A percentile compares a stretch with the other conserved stretches of the same genome.
Evolutionary conservation across 352 stramenopile genomes (phyloP).

Genomic region (Pythium folliculosum): DNA sequence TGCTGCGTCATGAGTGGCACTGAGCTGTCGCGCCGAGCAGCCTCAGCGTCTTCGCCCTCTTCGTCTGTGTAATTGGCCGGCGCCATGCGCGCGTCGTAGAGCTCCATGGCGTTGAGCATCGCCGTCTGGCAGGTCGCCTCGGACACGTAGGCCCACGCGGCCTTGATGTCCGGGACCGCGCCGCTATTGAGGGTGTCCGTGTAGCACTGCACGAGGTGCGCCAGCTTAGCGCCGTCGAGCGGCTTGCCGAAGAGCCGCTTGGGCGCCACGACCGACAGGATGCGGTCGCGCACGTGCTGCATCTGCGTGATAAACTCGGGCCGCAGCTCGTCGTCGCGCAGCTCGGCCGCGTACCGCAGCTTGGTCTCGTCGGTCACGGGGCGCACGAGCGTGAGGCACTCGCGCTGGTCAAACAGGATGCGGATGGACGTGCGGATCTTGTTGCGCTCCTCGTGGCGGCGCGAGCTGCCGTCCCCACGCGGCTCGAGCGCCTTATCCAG

Average conservation of each 20-base stretch:
- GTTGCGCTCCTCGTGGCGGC: constrained; percentile 72
- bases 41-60: constrained; percentile 25
- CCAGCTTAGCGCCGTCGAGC: constrained; percentile 64
- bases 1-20: constrained; percentile 53
- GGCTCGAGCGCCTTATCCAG: constrained; percentile 74
- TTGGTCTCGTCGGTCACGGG: constrained; percentile 69
- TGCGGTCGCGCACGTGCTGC: constrained; percentile 43
- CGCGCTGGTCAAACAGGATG: constrained; percentile 68
- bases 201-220: constrained; percentile 66
- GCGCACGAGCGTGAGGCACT: constrained; percentile 79
- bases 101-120: constrained; percentile 47
- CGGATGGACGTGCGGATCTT: constrained; percentile 62
- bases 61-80: constrained; percentile 29
- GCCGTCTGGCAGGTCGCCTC: constrained; percentile 76
- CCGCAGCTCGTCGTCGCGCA: constrained; percentile 56
- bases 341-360: constrained; percentile 55
- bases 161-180: constrained; percentile 78
- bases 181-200: constrained; percentile 80
- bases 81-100: constrained; percentile 60
- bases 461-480: constrained; percentile 36
- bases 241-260: constrained; percentile 73
- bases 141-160: constrained; percentile 81
- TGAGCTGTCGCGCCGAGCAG: neutral
- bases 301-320: constrained; percentile 84
- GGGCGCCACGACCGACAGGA: constrained; percentile 52